phyloP scores from a whole-genome alignment of 805 yeast species.

The Wickerhamiella sorbophila region DNA sequence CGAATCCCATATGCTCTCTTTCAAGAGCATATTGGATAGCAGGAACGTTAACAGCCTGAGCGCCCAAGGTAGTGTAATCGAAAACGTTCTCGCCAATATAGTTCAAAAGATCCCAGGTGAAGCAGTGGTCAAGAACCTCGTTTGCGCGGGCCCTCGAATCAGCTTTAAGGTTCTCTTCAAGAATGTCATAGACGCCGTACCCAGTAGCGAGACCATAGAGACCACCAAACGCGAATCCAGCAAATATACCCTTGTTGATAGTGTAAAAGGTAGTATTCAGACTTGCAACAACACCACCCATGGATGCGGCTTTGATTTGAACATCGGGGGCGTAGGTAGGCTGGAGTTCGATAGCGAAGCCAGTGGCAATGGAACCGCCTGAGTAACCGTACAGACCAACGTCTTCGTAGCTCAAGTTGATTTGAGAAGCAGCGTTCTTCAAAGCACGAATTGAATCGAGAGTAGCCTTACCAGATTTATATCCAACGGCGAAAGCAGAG shows the following conservation, averaged over 20 bases:
- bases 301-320: slow-evolving; percentile 13
- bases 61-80: slow-evolving; percentile 12
- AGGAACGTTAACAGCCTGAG: slow-evolving; percentile 9
- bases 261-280: slow-evolving; percentile 10
- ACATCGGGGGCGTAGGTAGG: slow-evolving; percentile 19
- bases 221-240: slow-evolving; percentile 19
- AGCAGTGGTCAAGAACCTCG: slow-evolving; percentile 10
- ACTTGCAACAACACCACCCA: slow-evolving; percentile 17
- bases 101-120: slow-evolving; percentile 7
- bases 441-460: slow-evolving; percentile 22
- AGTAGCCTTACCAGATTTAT: slow-evolving; percentile 17
- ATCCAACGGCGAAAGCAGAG: slow-evolving; percentile 14
- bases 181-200: slow-evolving; percentile 14
- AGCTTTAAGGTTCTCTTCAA: slow-evolving; percentile 9
- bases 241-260: slow-evolving; percentile 14
- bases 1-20: slow-evolving; percentile 14
- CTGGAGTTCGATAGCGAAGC: slow-evolving; percentile 18
- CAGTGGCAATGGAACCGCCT: slow-evolving; percentile 18
- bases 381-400: slow-evolving; percentile 21
- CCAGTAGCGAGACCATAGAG: slow-evolving; percentile 19
- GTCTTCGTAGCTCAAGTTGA: slow-evolving; percentile 9
- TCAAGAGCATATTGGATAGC: slow-evolving; percentile 9
- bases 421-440: slow-evolving; percentile 6
- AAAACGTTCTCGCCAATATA: slow-evolving; percentile 14
- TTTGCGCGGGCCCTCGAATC: slow-evolving; percentile 9